Evolutionary conservation across 441 rosid species (phyloP), one percentile per base, ranked within the genome.

Genomic region (Euphorbia celastroides): DNA sequence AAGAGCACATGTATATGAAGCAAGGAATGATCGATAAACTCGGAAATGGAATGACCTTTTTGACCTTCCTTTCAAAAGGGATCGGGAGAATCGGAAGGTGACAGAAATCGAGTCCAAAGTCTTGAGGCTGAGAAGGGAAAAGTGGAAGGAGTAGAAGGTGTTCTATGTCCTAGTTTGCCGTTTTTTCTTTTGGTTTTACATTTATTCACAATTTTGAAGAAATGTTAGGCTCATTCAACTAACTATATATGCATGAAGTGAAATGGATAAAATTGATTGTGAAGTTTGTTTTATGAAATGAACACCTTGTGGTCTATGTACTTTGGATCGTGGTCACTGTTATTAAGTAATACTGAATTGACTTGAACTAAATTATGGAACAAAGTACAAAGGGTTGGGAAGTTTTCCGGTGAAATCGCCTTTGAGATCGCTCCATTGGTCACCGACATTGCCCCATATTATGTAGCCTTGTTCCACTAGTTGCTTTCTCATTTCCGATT

Each of bases 371-470:
- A n/a, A n/a, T n/a, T n/a, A n/a, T n/a, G 96, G 93, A 50, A 93
- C 92, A 30, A 83, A 88, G 68, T 93, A 93, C 93, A 93, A 86
- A 34, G 96, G 99, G 73, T 91, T 93, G 2, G 99, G 99, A 60
- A 93, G 76, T 87, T 82, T 81, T 58, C 99, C 97, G 5, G 71
- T 23, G 52, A 69, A 88, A 27, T 85, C 89, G 52, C 96, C 99
- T 65, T 83, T 88, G 46, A 93, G 80, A 62, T 93, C 99, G 30
- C 92, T 93, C 99, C 99, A 93, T 16, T 93, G 99, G 64, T 89
- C 99, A 0, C 99, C 99, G 10, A 88, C 87, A 62, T 93, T 91
- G 9, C 99, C 97, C 99, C 95, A 86, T 20, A 93, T 80, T 59
- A 82, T 85, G 75, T 83, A 91, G 12, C 96, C 96, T 83, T 88